Percentiles rank a stretch among this genome's conserved stretches.
Evolutionary conservation across 2,329 filamentous ascomycete genomes (phyloP).

Genomic region (Diaporthe vexans): DNA sequence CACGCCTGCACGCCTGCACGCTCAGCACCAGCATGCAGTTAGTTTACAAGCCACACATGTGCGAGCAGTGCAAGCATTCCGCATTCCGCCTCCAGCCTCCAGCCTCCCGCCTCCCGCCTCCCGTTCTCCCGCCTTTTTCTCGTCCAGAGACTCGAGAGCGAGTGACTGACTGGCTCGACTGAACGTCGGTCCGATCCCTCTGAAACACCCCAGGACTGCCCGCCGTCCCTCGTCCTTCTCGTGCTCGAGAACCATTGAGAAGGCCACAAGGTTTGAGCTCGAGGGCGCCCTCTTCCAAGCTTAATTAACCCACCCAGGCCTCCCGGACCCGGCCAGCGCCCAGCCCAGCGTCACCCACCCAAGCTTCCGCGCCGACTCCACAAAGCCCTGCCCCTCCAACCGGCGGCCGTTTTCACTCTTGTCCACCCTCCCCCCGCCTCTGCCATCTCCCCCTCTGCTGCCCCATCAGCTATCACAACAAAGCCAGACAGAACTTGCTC

Average conservation of each 20-base stretch:
- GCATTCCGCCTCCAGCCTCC: neutral
- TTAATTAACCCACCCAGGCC: neutral
- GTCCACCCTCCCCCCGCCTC: too few species aligned
- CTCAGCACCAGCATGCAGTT: neutral
- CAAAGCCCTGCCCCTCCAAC: conserved; percentile 32
- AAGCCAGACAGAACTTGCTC: neutral
- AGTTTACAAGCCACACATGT: neutral
- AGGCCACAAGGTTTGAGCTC: neutral
- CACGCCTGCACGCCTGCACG: neutral
- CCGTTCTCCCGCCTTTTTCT: conserved; percentile 10
- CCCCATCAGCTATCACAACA: conserved; percentile 8
- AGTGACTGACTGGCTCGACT: neutral
- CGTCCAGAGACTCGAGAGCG: neutral
- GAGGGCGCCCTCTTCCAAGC: neutral
- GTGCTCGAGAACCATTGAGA: neutral
- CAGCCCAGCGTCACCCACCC: conserved; percentile 22
- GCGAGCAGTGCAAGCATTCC: neutral
- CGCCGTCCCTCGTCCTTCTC: neutral
- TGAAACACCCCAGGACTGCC: conserved; percentile 8
- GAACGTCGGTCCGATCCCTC: conserved; percentile 23
- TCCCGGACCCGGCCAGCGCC: conserved; percentile 21
- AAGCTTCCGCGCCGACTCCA: conserved; percentile 25
- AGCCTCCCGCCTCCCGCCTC: neutral
- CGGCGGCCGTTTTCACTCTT: conserved; percentile 10
- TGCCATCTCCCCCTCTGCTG: neutral